Evolutionary conservation across 139 green algal genomes (phyloP), one percentile per base, ranked within the genome.

Genomic region (Micromonas pusilla): DNA sequence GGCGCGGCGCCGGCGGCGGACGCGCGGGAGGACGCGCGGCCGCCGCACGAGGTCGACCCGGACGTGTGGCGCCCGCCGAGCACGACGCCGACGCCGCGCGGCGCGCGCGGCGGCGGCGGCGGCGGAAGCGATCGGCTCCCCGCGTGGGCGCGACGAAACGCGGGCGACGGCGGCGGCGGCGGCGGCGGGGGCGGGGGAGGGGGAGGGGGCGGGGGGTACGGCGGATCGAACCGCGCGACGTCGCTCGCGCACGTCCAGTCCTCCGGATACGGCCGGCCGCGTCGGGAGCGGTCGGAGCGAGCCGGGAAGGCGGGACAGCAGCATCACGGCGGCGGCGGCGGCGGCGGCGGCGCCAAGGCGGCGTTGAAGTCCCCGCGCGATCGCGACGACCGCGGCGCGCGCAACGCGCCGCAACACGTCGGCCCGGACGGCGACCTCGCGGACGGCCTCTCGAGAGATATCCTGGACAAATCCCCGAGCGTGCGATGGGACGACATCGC

Each of bases 401-500:
- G 9, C n/a, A n/a, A n/a, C n/a, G n/a, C n/a, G n/a, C n/a, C n/a
- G n/a, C n/a, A n/a, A 23, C 45, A 16, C 80, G 57, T 83, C 52
- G 90, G 90, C 0, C 88, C 90, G 0, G 90, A 95, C 77, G 72
- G 83, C 38, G 91, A 95, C 74, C 81, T 96, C 33, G 89, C 88
- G 16, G 78, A 77, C 19, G 87, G 88, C 85, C 68, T 96, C 78
- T 83, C 90, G 73, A 73, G 87, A 0, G 93, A 97, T 65, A 87
- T 97, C 68, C 66, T 97, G 57, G 91, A 96, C 64, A 45, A 38
- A 5, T 86, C 72, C 45, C 90, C 89, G 32, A 85, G 82, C 4
- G 87, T 97, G 60, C 70, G 78, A 89, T 91, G 88, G 88, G 73
- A 81, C 33, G 86, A 93, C 83, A 92, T 94, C 37, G 90, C 90